Percentiles rank a stretch among this genome's conserved stretches.
These are phyloP conservation scores for Symmetrospora coprosmae DNA, from an alignment of 768 basidiomycete species.

Conservation along the genomic window DNA sequence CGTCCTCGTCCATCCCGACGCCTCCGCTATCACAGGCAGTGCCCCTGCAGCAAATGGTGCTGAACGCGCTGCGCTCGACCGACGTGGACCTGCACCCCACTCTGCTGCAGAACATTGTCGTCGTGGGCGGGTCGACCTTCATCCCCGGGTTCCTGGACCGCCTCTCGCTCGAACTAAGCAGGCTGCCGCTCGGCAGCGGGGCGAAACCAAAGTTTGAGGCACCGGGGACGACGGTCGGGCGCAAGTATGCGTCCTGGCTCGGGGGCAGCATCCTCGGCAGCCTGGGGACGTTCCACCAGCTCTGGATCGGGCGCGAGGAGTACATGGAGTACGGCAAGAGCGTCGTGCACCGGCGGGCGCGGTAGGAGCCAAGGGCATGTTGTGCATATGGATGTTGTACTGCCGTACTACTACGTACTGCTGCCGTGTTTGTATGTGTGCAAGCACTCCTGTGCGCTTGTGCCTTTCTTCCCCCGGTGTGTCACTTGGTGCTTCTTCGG, in stretches of 20 bases:
- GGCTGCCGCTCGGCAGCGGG: conserved; percentile 66
- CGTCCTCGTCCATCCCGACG: conserved; percentile 36
- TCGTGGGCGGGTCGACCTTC: conserved; percentile 84
- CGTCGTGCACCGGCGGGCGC: conserved; percentile 28
- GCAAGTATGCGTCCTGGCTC: conserved; percentile 84
- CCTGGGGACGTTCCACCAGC: conserved; percentile 85
- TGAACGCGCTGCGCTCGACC: conserved; percentile 62
- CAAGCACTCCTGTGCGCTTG: no score
- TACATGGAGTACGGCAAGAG: conserved; percentile 50
- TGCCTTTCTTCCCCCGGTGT: no score
- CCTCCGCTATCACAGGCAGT: conserved; percentile 37
- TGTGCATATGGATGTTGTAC: no score
- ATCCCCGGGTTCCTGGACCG: conserved; percentile 76
- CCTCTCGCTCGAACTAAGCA: conserved; percentile 56
- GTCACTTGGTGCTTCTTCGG: no score
- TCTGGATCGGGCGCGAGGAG: conserved; percentile 87
- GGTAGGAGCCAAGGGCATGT: no score
- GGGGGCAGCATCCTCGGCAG: conserved; percentile 90
- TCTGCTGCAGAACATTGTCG: conserved; percentile 79
- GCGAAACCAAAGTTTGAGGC: conserved; percentile 74
- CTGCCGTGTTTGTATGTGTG: no score
- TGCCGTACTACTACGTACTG: no score
- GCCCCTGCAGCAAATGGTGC: conserved; percentile 55
- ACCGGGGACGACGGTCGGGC: conserved; percentile 75
- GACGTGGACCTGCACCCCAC: conserved; percentile 84